phyloP scores from a whole-genome alignment of 306 rosid genomes.

The Dalbergia cultrata region DNA sequence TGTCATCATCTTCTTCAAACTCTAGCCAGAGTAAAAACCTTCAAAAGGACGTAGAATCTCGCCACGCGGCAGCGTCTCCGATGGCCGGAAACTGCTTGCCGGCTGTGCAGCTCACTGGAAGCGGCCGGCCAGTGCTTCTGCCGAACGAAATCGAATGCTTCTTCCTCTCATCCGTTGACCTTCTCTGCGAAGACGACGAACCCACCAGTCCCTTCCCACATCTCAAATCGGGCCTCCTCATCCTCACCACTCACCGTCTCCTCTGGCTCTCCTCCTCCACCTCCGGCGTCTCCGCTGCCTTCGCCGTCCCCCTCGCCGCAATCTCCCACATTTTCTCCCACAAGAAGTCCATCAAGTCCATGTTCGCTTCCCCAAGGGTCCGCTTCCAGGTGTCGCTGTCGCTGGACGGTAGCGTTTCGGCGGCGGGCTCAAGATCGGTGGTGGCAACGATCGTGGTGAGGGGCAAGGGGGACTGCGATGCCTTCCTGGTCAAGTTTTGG shows the following conservation, averaged over 20 bases:
- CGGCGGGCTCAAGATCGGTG: slow-evolving; percentile 54
- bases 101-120: slow-evolving; percentile 73
- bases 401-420: slow-evolving; percentile 52
- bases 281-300: slow-evolving; percentile 31
- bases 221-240: slow-evolving; percentile 86
- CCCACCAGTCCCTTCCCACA: slow-evolving; percentile 59
- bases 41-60: slow-evolving; percentile 10
- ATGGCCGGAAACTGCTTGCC: slow-evolving; percentile 69
- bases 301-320: slow-evolving; percentile 65
- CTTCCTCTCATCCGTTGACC: slow-evolving; percentile 82
- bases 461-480: slow-evolving; percentile 90
- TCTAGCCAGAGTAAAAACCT: neutral
- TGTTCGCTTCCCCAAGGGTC: slow-evolving; percentile 82
- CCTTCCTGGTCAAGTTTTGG: slow-evolving; percentile 73
- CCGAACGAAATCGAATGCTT: slow-evolving; percentile 79
- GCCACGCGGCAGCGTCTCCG: slow-evolving; percentile 22
- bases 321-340: slow-evolving; percentile 69
- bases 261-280: slow-evolving; percentile 67
- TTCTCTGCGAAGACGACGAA: slow-evolving; percentile 74
- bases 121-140: slow-evolving; percentile 84
- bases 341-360: slow-evolving; percentile 78
- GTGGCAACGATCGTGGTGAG: slow-evolving; percentile 73
- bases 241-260: slow-evolving; percentile 89
- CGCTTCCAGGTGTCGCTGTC: slow-evolving; percentile 81
- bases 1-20: neutral